Conservation (phyloP, 768 basidiomycete species). For the Psilocybe azurescens region DNA sequence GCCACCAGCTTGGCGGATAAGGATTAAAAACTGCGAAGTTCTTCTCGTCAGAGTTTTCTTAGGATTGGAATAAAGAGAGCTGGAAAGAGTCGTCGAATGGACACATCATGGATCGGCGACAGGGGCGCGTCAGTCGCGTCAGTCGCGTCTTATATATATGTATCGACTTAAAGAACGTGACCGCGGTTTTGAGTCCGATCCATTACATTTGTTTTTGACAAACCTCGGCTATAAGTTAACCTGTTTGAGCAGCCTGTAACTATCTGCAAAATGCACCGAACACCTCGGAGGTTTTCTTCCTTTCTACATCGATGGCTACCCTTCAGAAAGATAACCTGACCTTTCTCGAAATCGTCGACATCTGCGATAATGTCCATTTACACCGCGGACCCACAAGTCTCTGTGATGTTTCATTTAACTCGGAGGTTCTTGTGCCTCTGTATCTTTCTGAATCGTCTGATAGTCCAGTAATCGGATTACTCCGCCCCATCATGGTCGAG, state of each 20-base stretch:
- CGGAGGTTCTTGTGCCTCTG: slow-evolving; percentile 4
- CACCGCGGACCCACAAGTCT: background rate
- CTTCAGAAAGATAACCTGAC: slow-evolving; percentile 30
- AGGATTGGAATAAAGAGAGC: too few species aligned
- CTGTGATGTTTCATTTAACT: slow-evolving; percentile 1
- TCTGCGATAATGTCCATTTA: slow-evolving; percentile 64
- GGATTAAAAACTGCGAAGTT: too few species aligned
- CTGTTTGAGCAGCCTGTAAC: too few species aligned
- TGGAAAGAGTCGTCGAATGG: too few species aligned
- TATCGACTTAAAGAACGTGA: background rate
- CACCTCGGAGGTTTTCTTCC: background rate
- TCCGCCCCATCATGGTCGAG: slow-evolving; percentile 61
- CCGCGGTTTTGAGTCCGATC: background rate
- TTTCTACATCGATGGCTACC: slow-evolving; percentile 4
- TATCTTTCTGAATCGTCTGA: slow-evolving; percentile 6
- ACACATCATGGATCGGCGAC: too few species aligned
- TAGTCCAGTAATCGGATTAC: slow-evolving; percentile 43
- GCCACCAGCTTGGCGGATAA: background rate
- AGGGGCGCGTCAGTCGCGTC: too few species aligned
- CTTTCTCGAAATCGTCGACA: slow-evolving; percentile 68
- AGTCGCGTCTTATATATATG: too few species aligned
- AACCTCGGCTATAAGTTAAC: background rate
- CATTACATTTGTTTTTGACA: too few species aligned
- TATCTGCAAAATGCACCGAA: background rate
- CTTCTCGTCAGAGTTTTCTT: too few species aligned